Base-by-base conservation (phyloP, 2,329 filamentous ascomycete species). In the Onygenales sp. region DNA sequence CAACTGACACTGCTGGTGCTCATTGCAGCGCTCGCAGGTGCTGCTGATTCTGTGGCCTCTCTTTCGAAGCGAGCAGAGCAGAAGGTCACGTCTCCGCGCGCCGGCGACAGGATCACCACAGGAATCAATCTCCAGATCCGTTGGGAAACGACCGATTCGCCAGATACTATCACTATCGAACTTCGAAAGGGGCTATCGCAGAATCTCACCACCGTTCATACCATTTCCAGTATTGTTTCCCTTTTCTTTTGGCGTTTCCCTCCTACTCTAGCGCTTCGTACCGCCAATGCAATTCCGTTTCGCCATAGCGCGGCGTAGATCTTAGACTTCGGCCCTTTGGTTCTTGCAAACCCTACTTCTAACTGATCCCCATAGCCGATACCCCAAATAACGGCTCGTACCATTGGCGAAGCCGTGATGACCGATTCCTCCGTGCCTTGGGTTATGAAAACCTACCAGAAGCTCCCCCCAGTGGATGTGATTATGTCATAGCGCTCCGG, bases 351-450 rank as follows among this genome's bases (percentile, higher is more conserved):
- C 17, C 13, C 4, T 2, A 5, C 21, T 48, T 21, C 48, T 52
- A 52, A 51, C 34, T 42, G 2, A 42, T n/a, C 13, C 14, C 32
- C 39, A 40, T 33, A 57, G 56, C 40, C 21, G 42, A 43, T 11
- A 54, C 54, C 3, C 40, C 37, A 7, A 57, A 57, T 50, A 57
- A 57, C 40, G 56, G 56, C 17, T 52, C 53, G 11, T 57, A 55
- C 42, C 14, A 47, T 44, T 57, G 54, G 56, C 56, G 56, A 27
- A 56, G 54, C 34, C 48, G 49, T 14, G 56, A 57, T 46, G 56
- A 57, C 34, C 10, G n/a, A 5, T 56, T 57, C 39, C 52, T 57
- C 17, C 42, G 52, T 17, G 55, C 53, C 9, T 4, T 14, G 10
- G 17, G 11, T 13, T 34, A 8, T 8, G 17, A 43, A n/a, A 40